Evolutionary conservation across 75 land plant species (phyloP), one percentile per base, ranked within the genome.

Genomic region (Chamaecyparis obtusa): DNA sequence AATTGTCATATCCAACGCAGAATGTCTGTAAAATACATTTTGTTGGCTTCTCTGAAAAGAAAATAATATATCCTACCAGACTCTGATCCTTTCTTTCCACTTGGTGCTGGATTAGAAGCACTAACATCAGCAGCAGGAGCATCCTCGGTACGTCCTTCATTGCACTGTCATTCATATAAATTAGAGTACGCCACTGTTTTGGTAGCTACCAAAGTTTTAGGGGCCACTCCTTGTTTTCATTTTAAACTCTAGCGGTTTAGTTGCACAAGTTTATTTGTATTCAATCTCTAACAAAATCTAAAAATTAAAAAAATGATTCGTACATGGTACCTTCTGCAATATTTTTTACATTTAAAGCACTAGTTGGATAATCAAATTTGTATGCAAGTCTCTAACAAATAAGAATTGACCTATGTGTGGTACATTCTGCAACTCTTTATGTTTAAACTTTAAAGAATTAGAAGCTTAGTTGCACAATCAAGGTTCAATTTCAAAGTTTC

Each of bases 91-190:
- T 89, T 98, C 85, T 89, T 97, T 51, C 97, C 99, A 46, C 72
- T 49, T 21, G 90, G 67, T 85, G 90, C 17, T 78, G 90, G 72
- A 88, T 86, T 91, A 51, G 93, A 90, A 43, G 91, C 56, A 71
- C 90, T 56, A n/a, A 95, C 86, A 92, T 96, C 98, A 3, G 99
- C 98, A 48, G 97, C 90, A 32, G 98, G 97, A 78, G 99, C 94
- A 92, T 98, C 99, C 79, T 98, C 99, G 36, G 95, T 88, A 36
- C 98, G 90, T 24, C 86, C 87, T 86, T 98, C 99, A 92, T 97
- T 97, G 85, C 99, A 98, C 99, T 98, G 89, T 55, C 86, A 44
- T 49, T 11, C 43, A 30, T 57, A 55, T 85, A 82, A 51, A 74
- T 48, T 13, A 36, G 32, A 74, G 35, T 21, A 13, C 24, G 51